These are phyloP conservation scores for Corylus heterophylla DNA, from an alignment of 306 rosid genomes.

Conservation along the genomic window DNA sequence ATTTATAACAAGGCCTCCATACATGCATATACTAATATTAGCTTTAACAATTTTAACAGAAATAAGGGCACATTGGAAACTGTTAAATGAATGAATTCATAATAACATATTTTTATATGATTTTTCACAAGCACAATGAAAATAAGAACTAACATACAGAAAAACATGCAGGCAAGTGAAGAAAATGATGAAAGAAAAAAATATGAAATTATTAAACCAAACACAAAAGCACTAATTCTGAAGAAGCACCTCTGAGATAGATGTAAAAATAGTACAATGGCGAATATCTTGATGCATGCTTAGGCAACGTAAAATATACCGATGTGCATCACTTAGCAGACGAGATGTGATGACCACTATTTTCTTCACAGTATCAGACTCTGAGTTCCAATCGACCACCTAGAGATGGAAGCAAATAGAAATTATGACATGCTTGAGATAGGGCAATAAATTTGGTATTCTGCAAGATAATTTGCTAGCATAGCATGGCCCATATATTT, in stretches of 20 bases:
- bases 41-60: neutral
- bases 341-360: slow-evolving; percentile 69
- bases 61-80: neutral
- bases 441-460: neutral
- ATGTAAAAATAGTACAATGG: slow-evolving; percentile 66
- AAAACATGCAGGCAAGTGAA: neutral
- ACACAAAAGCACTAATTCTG: slow-evolving; percentile 22
- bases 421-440: slow-evolving; percentile 8
- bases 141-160: neutral
- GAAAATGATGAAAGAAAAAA: slow-evolving; percentile 1
- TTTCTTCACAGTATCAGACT: slow-evolving; percentile 51
- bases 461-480: neutral
- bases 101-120: no score
- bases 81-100: no score
- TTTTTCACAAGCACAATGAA: no score
- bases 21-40: neutral
- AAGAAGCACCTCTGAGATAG: slow-evolving; percentile 82
- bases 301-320: slow-evolving; percentile 87
- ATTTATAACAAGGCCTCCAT: neutral
- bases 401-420: slow-evolving; percentile 29
- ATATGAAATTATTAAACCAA: neutral
- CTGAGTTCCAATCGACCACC: slow-evolving; percentile 78
- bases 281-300: slow-evolving; percentile 67
- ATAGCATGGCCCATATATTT: neutral
- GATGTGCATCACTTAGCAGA: slow-evolving; percentile 85